phyloP scores from a whole-genome alignment of 2,329 filamentous ascomycete species.

The Pochonia chlamydosporia region DNA sequence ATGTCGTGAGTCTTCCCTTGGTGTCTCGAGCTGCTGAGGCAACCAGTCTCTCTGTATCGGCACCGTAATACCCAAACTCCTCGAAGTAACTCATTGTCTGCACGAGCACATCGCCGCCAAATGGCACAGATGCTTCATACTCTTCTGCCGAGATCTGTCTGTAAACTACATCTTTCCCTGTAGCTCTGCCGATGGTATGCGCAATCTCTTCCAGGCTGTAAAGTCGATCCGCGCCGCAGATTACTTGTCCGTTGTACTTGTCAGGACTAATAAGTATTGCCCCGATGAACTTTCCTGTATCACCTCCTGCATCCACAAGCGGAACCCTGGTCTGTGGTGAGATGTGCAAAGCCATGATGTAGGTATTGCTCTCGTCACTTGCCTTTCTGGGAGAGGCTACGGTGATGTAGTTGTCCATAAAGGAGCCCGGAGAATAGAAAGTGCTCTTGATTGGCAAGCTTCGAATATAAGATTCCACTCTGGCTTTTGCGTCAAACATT shows the following conservation, averaged over 20 bases:
- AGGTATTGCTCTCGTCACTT: slow-evolving; percentile 20
- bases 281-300: slow-evolving; percentile 38
- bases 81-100: slow-evolving; percentile 9
- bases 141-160: slow-evolving; percentile 15
- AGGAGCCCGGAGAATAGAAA: slow-evolving; percentile 35
- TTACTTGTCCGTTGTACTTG: slow-evolving; percentile 33
- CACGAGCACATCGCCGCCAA: slow-evolving; percentile 9
- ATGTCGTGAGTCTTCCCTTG: slow-evolving; percentile 13
- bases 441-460: slow-evolving; percentile 35
- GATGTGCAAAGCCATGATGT: slow-evolving; percentile 15
- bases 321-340: slow-evolving; percentile 29
- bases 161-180: slow-evolving; percentile 28
- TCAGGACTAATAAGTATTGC: slow-evolving; percentile 37
- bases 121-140: slow-evolving; percentile 11
- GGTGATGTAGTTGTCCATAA: slow-evolving; percentile 33
- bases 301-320: slow-evolving; percentile 35
- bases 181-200: slow-evolving; percentile 29
- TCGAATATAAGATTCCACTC: slow-evolving; percentile 46
- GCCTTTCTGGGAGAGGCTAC: slow-evolving; percentile 22
- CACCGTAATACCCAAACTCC: slow-evolving; percentile 19
- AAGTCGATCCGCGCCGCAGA: slow-evolving; percentile 37
- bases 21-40: slow-evolving; percentile 14
- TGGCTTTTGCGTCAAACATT: slow-evolving; percentile 48
- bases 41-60: slow-evolving; percentile 13
- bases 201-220: slow-evolving; percentile 32